Evolutionary conservation across 176 grass and related monocot species (phyloP).

Genomic region (Aegilops sharonensis): DNA sequence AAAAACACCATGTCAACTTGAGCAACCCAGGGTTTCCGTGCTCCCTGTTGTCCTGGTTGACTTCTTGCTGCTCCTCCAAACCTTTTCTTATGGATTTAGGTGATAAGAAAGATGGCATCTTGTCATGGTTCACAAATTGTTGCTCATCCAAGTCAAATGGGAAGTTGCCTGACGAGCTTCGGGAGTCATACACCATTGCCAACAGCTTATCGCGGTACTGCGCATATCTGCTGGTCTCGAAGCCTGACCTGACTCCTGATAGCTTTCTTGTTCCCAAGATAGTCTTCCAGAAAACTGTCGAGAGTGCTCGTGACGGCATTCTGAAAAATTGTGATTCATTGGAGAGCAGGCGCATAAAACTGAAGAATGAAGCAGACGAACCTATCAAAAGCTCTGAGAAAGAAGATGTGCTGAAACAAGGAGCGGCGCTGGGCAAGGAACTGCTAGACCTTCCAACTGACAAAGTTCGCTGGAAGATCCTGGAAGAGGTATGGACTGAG

Average conservation of each 20-base stretch:
- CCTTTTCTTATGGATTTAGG: background rate
- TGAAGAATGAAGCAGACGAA: background rate
- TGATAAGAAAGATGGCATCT: no score
- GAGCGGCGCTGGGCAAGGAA: background rate
- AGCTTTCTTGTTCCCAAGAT: background rate
- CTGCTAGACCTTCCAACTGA: background rate
- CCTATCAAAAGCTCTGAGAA: background rate
- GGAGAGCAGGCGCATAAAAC: background rate
- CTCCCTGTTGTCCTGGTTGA: background rate
- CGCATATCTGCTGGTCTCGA: conserved; percentile 34
- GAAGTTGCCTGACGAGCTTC: background rate
- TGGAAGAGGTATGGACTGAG: conserved; percentile 29
- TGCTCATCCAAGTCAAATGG: background rate
- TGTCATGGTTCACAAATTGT: background rate
- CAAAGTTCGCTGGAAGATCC: conserved; percentile 5
- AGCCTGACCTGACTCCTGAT: conserved; percentile 42
- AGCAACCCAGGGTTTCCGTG: background rate
- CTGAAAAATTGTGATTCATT: conserved; percentile 15
- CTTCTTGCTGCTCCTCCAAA: background rate
- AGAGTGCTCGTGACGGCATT: background rate
- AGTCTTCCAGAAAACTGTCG: background rate
- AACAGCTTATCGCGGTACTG: conserved; percentile 46
- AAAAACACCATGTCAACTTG: background rate
- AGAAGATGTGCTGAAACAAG: background rate
- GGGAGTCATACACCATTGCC: background rate